Percentiles rank a stretch among this genome's conserved stretches.
Conservation (phyloP, 139 green algal genomes). For the Edaphochlamys debaryana region DNA sequence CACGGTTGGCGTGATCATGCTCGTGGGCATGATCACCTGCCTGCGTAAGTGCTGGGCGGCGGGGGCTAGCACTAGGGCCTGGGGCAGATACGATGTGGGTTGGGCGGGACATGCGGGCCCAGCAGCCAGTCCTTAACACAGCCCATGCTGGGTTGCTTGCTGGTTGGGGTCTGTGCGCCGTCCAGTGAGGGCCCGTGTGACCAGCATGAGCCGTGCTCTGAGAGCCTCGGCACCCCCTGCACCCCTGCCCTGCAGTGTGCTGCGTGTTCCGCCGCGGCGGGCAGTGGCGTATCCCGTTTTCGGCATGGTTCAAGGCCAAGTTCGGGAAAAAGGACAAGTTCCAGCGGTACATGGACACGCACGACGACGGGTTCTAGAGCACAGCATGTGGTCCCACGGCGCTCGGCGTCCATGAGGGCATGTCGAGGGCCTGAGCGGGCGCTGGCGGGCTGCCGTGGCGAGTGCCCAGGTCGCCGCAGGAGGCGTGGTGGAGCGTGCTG, state of each 20-base stretch:
- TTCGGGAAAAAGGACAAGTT: slow-evolving; percentile 25
- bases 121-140: neutral
- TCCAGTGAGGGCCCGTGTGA: too few species aligned
- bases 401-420: too few species aligned
- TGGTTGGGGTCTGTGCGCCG: neutral
- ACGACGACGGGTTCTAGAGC: slow-evolving; percentile 17
- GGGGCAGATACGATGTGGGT: neutral
- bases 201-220: too few species aligned
- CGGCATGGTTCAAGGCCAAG: slow-evolving; percentile 26
- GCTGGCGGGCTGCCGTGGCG: too few species aligned
- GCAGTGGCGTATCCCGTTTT: slow-evolving; percentile 39
- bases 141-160: neutral
- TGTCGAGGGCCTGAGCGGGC: too few species aligned
- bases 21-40: slow-evolving; percentile 29
- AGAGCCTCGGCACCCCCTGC: neutral
- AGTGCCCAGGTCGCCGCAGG: too few species aligned
- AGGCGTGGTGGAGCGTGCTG: too few species aligned
- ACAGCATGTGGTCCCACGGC: too few species aligned
- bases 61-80: neutral
- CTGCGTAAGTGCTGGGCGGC: neutral
- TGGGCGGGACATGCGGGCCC: neutral
- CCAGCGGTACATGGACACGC: slow-evolving; percentile 14
- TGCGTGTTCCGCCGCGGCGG: slow-evolving; percentile 35
- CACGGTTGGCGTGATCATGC: slow-evolving; percentile 34
- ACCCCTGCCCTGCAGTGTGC: slow-evolving; percentile 2